Conservation (phyloP, 2,329 filamentous ascomycete genomes). For the Curvularia sp. region DNA sequence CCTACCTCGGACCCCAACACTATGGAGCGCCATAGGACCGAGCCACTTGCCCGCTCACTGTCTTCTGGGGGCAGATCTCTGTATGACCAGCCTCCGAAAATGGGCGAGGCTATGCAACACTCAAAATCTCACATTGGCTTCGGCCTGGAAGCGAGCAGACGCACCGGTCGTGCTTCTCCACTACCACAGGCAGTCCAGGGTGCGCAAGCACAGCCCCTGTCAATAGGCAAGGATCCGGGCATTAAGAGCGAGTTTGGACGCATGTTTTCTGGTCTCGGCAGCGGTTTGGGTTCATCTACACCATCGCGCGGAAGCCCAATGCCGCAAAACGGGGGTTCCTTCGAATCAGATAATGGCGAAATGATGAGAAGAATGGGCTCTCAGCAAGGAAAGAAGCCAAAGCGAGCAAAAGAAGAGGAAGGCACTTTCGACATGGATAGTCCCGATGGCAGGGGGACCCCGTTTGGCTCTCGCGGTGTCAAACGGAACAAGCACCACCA, state of each 20-base stretch:
- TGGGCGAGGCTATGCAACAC: slow-evolving; percentile 64
- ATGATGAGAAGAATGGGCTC: slow-evolving; percentile 47
- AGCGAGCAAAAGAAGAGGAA: slow-evolving; percentile 81
- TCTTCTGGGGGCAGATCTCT: slow-evolving; percentile 44
- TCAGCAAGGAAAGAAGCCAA: slow-evolving; percentile 47
- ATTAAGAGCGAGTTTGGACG: slow-evolving; percentile 95
- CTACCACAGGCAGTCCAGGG: slow-evolving; percentile 93
- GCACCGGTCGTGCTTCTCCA: slow-evolving; percentile 83
- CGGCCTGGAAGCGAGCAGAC: slow-evolving; percentile 74
- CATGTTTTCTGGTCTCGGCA: slow-evolving; percentile 93
- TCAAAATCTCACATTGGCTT: slow-evolving; percentile 76
- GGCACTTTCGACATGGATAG: slow-evolving; percentile 70
- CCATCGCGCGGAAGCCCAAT: slow-evolving; percentile 62
- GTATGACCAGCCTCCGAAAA: slow-evolving; percentile 51
- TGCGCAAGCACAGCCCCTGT: slow-evolving; percentile 80
- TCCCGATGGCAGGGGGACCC: slow-evolving; percentile 67
- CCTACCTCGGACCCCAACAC: slow-evolving; percentile 51
- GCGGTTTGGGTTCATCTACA: slow-evolving; percentile 66
- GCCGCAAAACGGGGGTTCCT: slow-evolving; percentile 42
- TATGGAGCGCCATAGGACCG: slow-evolving; percentile 43
- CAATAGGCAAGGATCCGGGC: slow-evolving; percentile 80
- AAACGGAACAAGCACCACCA: slow-evolving; percentile 69
- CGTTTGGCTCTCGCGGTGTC: slow-evolving; percentile 68
- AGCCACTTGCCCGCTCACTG: slow-evolving; percentile 46
- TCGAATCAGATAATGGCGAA: slow-evolving; percentile 42